Base-by-base conservation (phyloP, 305 asterid species). In the Fraxinus latifolia region DNA sequence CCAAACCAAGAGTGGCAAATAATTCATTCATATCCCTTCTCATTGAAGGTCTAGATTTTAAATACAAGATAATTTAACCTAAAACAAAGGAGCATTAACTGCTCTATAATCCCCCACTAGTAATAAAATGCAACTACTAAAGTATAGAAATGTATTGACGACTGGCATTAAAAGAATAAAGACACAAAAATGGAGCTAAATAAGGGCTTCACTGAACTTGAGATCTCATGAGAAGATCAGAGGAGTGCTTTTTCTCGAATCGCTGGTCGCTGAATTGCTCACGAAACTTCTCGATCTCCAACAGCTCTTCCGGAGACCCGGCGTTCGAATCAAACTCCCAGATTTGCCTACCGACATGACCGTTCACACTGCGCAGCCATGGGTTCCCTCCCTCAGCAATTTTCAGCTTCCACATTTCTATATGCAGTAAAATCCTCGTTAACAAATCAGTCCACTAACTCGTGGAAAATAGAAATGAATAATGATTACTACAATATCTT, bases 391-490 rank as follows among this genome's bases (percentile, higher is more conserved):
- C 94, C 80, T 93, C 94, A 0, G 90, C 92, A 55, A 91, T 12
- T 83, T 91, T 95, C 82, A 95, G 85, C 91, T 92, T 95, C 99
- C 99, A 95, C 99, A 95, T 95, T 87, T 55, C 27, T 67, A 23
- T 67, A 67, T 27, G 34, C 17, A 67, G 36, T 27, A 67, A 27
- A 67, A 27, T 67, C 74, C 19, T 23, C 36, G 7, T 67, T 4
- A 67, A 67, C 29, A 21, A 62, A 47, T 65, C 33, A 67, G 37
- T 67, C 29, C 29, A 3, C 8, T 11, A 67, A 67, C 34, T 23
- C 74, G 31, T 2, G 6, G 36, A 21, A 67, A 67, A 67, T 27
- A 67, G 34, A 67, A 23, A 23, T 27, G 7, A 67, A 27, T 67
- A 4, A 15, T 50, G 60, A 50, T 50, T 50, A 50, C 21, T 50